A percentile compares a stretch with the other conserved stretches of the same genome.
Conservation (phyloP, 2,329 filamentous ascomycete genomes). For the Cryoendolithus antarcticus region DNA sequence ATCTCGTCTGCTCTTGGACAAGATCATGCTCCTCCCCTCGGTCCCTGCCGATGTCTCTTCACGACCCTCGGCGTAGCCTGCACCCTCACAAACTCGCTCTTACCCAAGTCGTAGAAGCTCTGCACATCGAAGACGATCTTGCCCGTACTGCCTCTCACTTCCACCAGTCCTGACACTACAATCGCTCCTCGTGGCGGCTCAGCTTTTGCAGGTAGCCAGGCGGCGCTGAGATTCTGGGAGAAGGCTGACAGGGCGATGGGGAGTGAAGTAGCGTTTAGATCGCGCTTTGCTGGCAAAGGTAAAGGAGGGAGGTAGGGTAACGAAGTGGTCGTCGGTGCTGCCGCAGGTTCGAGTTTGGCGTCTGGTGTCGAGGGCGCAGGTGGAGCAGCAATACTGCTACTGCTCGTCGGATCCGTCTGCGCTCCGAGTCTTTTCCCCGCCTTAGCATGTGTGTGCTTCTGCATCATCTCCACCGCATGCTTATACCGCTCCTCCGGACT, state of each 20-base stretch:
- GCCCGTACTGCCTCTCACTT: slow-evolving; percentile 31
- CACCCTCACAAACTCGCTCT: slow-evolving; percentile 24
- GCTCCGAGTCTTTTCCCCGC: background rate
- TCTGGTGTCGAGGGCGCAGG: too few relatives aligned
- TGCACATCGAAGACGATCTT: slow-evolving; percentile 32
- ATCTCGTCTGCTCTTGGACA: background rate
- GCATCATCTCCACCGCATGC: slow-evolving; percentile 18
- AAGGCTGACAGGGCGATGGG: slow-evolving; percentile 21
- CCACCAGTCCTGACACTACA: slow-evolving; percentile 32
- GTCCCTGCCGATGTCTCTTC: slow-evolving; percentile 26
- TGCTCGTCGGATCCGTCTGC: too few relatives aligned
- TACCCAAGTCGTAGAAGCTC: slow-evolving; percentile 33
- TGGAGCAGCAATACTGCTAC: too few relatives aligned
- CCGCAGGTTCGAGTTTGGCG: background rate
- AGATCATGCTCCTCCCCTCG: slow-evolving; percentile 26
- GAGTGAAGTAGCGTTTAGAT: slow-evolving; percentile 11
- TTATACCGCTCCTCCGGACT: slow-evolving; percentile 20
- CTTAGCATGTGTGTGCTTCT: slow-evolving; percentile 15
- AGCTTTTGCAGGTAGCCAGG: slow-evolving; percentile 21
- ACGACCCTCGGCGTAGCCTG: slow-evolving; percentile 17
- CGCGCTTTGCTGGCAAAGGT: slow-evolving; percentile 10
- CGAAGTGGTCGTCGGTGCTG: background rate
- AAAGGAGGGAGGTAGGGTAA: slow-evolving; percentile 16
- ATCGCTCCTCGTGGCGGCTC: slow-evolving; percentile 34
- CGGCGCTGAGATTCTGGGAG: slow-evolving; percentile 12